Percentiles rank a stretch among this genome's conserved stretches.
Evolutionary conservation across 345 rosid species (phyloP).

Genomic region (Gynandropsis gynandra): DNA sequence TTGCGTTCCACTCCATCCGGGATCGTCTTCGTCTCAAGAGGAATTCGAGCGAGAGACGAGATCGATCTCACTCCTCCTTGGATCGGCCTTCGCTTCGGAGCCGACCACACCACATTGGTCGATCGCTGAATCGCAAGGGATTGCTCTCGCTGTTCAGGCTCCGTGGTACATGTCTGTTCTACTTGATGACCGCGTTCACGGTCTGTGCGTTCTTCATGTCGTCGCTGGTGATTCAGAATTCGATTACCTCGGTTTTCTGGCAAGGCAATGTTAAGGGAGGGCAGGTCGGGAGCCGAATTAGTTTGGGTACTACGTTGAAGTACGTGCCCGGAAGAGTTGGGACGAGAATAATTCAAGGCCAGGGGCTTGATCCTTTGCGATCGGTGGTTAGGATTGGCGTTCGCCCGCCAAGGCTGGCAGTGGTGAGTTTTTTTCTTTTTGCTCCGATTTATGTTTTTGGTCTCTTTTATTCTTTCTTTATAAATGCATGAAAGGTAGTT

Average conservation of each 20-base stretch:
- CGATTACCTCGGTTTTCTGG: constrained; percentile 49
- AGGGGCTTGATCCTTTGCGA: constrained; percentile 51
- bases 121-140: constrained; percentile 52
- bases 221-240: constrained; percentile 68
- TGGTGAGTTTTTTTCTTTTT: constrained; percentile 51
- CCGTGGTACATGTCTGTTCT: constrained; percentile 57
- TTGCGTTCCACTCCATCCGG: constrained; percentile 40
- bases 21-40: constrained; percentile 63
- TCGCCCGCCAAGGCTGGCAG: constrained; percentile 76
- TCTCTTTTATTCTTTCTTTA: background rate
- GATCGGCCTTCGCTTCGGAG: constrained; percentile 42
- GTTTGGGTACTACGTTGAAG: constrained; percentile 56
- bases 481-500: constrained; percentile 9
- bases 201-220: constrained; percentile 71
- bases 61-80: constrained; percentile 30
- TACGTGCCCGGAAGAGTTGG: constrained; percentile 38
- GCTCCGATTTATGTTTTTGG: too few relatives aligned
- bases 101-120: constrained; percentile 29
- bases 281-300: constrained; percentile 36
- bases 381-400: constrained; percentile 50
- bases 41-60: constrained; percentile 34
- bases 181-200: constrained; percentile 45
- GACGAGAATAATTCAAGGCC: constrained; percentile 31
- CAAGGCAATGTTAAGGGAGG: constrained; percentile 42
- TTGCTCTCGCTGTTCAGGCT: constrained; percentile 40